These are phyloP conservation scores for Pythium biforme DNA, from an alignment of 352 stramenopile species.

Conservation along the genomic window DNA sequence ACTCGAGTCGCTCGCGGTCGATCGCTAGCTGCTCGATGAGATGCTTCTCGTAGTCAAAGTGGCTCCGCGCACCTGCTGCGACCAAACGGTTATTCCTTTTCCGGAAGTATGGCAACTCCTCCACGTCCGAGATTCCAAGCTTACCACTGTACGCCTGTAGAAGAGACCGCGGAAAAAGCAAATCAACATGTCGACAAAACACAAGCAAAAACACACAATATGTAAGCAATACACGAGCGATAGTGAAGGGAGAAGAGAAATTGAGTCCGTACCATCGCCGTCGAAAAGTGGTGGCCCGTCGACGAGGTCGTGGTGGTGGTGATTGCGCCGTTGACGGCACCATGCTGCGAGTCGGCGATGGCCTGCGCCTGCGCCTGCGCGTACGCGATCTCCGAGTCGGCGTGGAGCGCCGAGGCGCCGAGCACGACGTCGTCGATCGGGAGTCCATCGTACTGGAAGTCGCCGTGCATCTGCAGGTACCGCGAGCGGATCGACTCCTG, in stretches of 20 bases:
- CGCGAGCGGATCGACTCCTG: slow-evolving; percentile 53
- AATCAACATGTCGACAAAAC: not conserved
- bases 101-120: slow-evolving; percentile 29
- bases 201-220: not conserved
- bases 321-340: slow-evolving; percentile 2
- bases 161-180: slow-evolving; percentile 6
- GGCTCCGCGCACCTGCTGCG: slow-evolving; percentile 29
- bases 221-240: not conserved
- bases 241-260: not conserved
- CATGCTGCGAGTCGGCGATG: slow-evolving; percentile 40
- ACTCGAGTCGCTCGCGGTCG: slow-evolving; percentile 69
- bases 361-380: slow-evolving; percentile 46
- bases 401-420: slow-evolving; percentile 40
- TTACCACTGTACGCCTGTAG: slow-evolving; percentile 36
- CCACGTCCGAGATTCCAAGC: slow-evolving; percentile 27
- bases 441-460: slow-evolving; percentile 63
- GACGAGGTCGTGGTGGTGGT: slow-evolving; percentile 8
- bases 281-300: slow-evolving; percentile 29
- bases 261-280: slow-evolving; percentile 40
- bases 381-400: slow-evolving; percentile 63
- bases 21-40: slow-evolving; percentile 66
- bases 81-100: slow-evolving; percentile 37
- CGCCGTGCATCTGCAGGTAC: slow-evolving; percentile 66
- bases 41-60: slow-evolving; percentile 81
- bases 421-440: slow-evolving; percentile 76